These are phyloP conservation scores for Circinella umbellata DNA, from an alignment of 371 early-diverging fungal genomes.

Conservation along the genomic window DNA sequence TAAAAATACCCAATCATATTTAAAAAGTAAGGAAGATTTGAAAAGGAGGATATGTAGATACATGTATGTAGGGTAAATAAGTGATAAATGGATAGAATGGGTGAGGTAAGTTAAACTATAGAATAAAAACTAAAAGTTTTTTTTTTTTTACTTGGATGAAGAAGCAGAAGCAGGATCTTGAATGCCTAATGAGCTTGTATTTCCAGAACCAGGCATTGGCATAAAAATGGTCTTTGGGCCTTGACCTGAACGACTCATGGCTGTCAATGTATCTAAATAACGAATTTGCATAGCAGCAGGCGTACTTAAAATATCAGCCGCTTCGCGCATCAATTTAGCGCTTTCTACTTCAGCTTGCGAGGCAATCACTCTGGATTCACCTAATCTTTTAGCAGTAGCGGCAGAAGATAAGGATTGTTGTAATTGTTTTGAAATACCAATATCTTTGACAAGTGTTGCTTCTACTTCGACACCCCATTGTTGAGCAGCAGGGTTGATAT, in stretches of 20 bases:
- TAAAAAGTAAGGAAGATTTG: too few relatives aligned
- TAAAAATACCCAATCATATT: too few relatives aligned
- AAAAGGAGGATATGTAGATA: too few relatives aligned
- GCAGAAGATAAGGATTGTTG: constrained; percentile 86
- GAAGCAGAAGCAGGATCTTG: neutral
- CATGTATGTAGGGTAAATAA: neutral
- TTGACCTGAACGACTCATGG: constrained; percentile 72
- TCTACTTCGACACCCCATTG: constrained; percentile 80
- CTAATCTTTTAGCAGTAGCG: constrained; percentile 87
- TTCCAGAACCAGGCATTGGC: constrained; percentile 42
- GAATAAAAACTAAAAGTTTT: neutral
- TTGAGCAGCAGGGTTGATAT: constrained; percentile 60
- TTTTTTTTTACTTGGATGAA: neutral
- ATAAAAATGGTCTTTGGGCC: constrained; percentile 77
- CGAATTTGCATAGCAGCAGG: constrained; percentile 88
- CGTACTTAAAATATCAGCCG: constrained; percentile 73
- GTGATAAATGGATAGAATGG: neutral
- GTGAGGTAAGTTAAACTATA: neutral
- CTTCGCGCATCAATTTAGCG: constrained; percentile 93
- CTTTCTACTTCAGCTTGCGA: constrained; percentile 92
- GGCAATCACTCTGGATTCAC: constrained; percentile 88
- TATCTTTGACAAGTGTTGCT: constrained; percentile 86
- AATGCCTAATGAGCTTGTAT: neutral
- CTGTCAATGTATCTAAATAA: constrained; percentile 81
- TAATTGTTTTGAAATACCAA: constrained; percentile 72